A percentile compares a stretch with the other conserved stretches of the same genome.
phyloP scores from a whole-genome alignment of 2,329 filamentous ascomycete genomes.

The Colletotrichum lupini region DNA sequence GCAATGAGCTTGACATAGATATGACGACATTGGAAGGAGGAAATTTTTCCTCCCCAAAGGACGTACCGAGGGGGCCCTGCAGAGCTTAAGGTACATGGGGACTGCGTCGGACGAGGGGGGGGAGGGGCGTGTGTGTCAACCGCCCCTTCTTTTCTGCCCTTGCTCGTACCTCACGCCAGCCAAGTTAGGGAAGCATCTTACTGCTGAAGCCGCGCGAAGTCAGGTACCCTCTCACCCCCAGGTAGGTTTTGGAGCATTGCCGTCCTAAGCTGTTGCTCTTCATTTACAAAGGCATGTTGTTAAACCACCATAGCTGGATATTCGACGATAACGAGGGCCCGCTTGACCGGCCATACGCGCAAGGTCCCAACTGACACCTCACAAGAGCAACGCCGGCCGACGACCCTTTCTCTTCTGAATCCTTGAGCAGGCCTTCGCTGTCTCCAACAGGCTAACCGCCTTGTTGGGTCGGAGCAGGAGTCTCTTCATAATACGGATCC shows the following conservation, averaged over 20 bases:
- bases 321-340: neutral
- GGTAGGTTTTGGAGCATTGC: neutral
- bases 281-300: neutral
- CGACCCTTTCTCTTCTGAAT: neutral
- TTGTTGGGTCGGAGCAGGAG: neutral
- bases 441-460: neutral
- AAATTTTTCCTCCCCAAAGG: constrained; percentile 16
- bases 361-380: neutral
- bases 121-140: neutral
- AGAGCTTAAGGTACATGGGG: constrained; percentile 21
- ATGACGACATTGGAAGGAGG: constrained; percentile 32
- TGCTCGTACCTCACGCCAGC: constrained; percentile 1
- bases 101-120: neutral
- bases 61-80: constrained; percentile 21
- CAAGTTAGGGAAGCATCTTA: neutral
- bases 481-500: neutral
- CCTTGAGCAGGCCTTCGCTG: neutral
- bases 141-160: neutral
- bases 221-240: constrained; percentile 7
- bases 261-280: neutral
- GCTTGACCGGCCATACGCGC: too few relatives aligned
- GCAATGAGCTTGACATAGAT: constrained; percentile 21
- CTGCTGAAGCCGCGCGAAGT: neutral
- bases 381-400: neutral
- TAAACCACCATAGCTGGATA: neutral